phyloP scores from a whole-genome alignment of 2,329 filamentous ascomycete genomes.

The Rugonectria rugulosa region DNA sequence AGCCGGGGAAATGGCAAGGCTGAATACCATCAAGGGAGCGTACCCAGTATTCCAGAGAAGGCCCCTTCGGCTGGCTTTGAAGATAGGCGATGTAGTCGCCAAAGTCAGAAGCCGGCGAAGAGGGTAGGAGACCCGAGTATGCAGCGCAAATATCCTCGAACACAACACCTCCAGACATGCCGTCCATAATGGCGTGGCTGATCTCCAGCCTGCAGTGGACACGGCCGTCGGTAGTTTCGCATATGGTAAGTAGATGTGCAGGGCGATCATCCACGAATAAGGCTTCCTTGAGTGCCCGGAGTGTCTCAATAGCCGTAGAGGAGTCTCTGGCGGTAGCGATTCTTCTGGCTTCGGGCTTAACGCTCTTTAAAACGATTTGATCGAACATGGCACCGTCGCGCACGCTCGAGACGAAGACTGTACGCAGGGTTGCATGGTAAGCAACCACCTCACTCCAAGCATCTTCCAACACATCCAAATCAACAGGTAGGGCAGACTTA shows the following conservation, averaged over 20 bases:
- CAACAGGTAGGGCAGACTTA: background rate
- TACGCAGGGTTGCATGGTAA: slow-evolving; percentile 10
- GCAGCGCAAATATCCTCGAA: slow-evolving; percentile 13
- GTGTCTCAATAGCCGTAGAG: background rate
- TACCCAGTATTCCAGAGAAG: slow-evolving; percentile 12
- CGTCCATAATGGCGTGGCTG: slow-evolving; percentile 36
- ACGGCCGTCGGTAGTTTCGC: slow-evolving; percentile 5
- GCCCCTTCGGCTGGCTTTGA: slow-evolving; percentile 10
- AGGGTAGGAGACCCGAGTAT: slow-evolving; percentile 6
- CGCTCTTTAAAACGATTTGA: slow-evolving; percentile 6
- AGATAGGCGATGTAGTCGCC: slow-evolving; percentile 15
- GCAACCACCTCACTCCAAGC: slow-evolving; percentile 11
- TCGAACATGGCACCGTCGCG: slow-evolving; percentile 14
- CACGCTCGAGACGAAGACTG: slow-evolving; percentile 8
- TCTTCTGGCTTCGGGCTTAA: background rate
- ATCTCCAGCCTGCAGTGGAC: slow-evolving; percentile 23
- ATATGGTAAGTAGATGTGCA: slow-evolving; percentile 10
- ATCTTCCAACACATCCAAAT: slow-evolving; percentile 6
- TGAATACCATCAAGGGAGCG: slow-evolving; percentile 8
- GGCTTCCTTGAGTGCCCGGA: background rate
- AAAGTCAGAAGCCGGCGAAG: background rate
- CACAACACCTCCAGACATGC: slow-evolving; percentile 27
- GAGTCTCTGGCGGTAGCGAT: background rate
- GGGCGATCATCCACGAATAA: slow-evolving; percentile 3
- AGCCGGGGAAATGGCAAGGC: slow-evolving; percentile 4